Conservation (phyloP, 2,329 filamentous ascomycete genomes). For the Pseudogymnoascus destructans region DNA sequence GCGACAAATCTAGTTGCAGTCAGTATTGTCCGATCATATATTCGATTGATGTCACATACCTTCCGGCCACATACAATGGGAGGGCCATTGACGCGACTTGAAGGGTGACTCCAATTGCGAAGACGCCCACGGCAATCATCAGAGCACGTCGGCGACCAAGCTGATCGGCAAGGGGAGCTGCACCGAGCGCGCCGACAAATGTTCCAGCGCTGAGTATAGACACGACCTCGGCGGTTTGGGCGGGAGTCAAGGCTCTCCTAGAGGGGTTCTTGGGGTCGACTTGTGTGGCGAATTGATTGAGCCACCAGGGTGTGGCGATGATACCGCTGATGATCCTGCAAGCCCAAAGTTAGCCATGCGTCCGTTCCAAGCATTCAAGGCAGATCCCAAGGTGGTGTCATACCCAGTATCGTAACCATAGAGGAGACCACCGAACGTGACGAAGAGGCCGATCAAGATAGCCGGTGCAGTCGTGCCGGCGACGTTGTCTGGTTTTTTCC, state of each 20-base stretch:
- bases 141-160: constrained; percentile 45
- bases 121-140: constrained; percentile 50
- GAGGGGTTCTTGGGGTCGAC: constrained; percentile 25
- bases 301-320: constrained; percentile 56
- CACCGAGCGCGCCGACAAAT: constrained; percentile 56
- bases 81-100: constrained; percentile 53
- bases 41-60: constrained; percentile 30
- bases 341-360: constrained; percentile 13
- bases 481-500: constrained; percentile 64
- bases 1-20: constrained; percentile 35
- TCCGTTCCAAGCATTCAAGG: background rate
- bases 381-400: constrained; percentile 25
- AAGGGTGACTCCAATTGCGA: constrained; percentile 58
- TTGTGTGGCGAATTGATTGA: constrained; percentile 43
- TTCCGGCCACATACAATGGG: constrained; percentile 46
- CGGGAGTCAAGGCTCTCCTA: constrained; percentile 30
- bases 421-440: constrained; percentile 54
- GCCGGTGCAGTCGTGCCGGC: constrained; percentile 59
- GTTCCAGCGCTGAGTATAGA: constrained; percentile 75
- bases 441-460: constrained; percentile 60
- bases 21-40: constrained; percentile 17
- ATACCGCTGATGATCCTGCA: constrained; percentile 56
- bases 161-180: constrained; percentile 58
- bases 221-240: constrained; percentile 60
- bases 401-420: constrained; percentile 61